Percentiles rank a stretch among this genome's conserved stretches.
phyloP scores from a whole-genome alignment of 2,329 filamentous ascomycete species.

The Stachybotrys chartarum region DNA sequence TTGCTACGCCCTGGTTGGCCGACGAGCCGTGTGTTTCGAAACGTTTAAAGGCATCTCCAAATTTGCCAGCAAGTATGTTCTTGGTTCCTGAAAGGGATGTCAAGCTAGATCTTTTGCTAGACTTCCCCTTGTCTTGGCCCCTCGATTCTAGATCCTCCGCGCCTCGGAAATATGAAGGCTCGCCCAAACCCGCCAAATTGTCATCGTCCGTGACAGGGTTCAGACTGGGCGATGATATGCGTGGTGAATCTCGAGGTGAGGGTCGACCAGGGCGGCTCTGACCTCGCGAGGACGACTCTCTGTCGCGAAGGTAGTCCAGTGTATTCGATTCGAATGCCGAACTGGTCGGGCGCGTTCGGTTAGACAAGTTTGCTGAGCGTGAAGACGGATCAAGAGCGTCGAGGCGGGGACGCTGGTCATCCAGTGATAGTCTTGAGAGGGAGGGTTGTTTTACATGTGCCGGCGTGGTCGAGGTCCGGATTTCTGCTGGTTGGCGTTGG shows the following conservation, averaged over 20 bases:
- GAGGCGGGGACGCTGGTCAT: constrained; percentile 16
- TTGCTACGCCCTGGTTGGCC: constrained; percentile 18
- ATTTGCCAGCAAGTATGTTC: constrained; percentile 76
- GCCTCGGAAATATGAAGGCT: constrained; percentile 74
- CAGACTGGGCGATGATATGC: constrained; percentile 33
- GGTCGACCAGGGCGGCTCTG: constrained; percentile 16
- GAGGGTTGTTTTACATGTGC: constrained; percentile 16
- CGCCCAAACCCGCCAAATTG: constrained; percentile 44
- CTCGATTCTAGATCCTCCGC: constrained; percentile 60
- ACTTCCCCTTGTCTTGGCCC: constrained; percentile 36
- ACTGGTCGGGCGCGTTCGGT: constrained; percentile 66
- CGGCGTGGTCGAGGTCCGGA: constrained; percentile 9
- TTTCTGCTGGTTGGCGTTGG: constrained; percentile 11
- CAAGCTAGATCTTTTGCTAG: constrained; percentile 66
- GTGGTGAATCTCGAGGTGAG: constrained; percentile 9
- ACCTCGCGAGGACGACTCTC: constrained; percentile 50
- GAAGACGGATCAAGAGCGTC: constrained; percentile 14
- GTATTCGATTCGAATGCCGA: constrained; percentile 73
- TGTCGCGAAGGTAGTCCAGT: constrained; percentile 72
- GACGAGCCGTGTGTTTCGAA: constrained; percentile 59
- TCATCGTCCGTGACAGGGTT: constrained; percentile 23
- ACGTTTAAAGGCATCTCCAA: constrained; percentile 87
- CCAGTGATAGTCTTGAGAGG: constrained; percentile 16
- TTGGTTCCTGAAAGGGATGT: constrained; percentile 68
- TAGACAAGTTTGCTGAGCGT: constrained; percentile 22